Evolutionary conservation across 2,329 filamentous ascomycete genomes (phyloP), one percentile per base, ranked within the genome.

Genomic region (Alternaria consortialis): DNA sequence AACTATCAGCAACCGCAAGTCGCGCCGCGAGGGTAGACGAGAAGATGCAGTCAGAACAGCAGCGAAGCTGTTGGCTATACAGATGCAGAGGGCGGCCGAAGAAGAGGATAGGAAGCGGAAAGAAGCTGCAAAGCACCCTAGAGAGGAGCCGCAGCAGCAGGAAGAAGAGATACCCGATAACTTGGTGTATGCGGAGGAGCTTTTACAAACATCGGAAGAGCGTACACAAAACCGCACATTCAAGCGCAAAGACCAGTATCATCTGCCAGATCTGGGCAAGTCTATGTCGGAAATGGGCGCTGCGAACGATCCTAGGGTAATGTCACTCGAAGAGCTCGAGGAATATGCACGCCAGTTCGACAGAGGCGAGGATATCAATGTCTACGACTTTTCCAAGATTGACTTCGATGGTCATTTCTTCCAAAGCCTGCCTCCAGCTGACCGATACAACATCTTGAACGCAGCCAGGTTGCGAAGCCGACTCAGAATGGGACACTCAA

Each of bases 371-470:
- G 94, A 98, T 76, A 91, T 98, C 76, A 84, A 84, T 60, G 81
- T 84, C 5, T 98, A 98, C 79, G 94, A 98, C 80, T 99, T 99
- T 75, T 96, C 92, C 74, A 98, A 98, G 80, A 99, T 99, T 70
- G 95, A 99, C 75, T 99, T 98, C 72, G 91, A 98, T 67, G 92
- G 94, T 67, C 89, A 94, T 12, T 99, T 99, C 80, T 99, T 99
- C 81, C 88, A 91, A 76, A 97, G 93, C 75, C 80, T 99, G 58
- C 95, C 96, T 0, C 85, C 93, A 1, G 90, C 90, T 2, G 95
- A 99, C 81, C 88, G 94, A 50, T 99, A 99, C 82, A 98, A 98
- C 71, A 99, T 99, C 54, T 81, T 99, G 23, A 99, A 99, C 75
- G 95, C 96, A 1, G 95, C 96, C 2, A 86, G 95, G 63, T 77